Conservation (phyloP, 805 yeast genomes). For the Ogataea trehaloabstinens region DNA sequence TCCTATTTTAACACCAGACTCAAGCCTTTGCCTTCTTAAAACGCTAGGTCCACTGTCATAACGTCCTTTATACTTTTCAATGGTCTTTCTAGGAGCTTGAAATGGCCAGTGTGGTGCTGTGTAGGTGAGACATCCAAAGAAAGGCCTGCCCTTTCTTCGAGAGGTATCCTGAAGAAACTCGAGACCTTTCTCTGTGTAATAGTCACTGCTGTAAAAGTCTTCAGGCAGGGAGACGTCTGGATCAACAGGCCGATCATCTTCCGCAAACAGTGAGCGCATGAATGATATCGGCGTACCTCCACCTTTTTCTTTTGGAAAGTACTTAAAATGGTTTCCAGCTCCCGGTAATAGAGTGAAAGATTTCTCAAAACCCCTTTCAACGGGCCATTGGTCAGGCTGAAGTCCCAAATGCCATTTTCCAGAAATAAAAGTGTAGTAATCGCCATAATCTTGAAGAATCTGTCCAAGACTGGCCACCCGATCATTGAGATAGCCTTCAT, state of each 20-base stretch:
- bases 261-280: conserved; percentile 39
- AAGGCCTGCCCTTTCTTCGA: conserved; percentile 44
- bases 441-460: conserved; percentile 43
- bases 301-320: conserved; percentile 35
- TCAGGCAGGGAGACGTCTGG: conserved; percentile 40
- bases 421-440: conserved; percentile 47
- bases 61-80: conserved; percentile 46
- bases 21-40: conserved; percentile 39
- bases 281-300: conserved; percentile 28
- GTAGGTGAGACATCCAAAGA: conserved; percentile 52
- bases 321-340: conserved; percentile 56
- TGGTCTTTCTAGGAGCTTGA: conserved; percentile 52
- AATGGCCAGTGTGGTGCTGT: conserved; percentile 71
- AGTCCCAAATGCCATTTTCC: conserved; percentile 66
- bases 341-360: conserved; percentile 53
- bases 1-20: conserved; percentile 42
- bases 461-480: conserved; percentile 55
- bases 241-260: conserved; percentile 37
- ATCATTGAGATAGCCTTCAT: conserved; percentile 53
- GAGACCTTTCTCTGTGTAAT: conserved; percentile 43
- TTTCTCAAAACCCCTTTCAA: conserved; percentile 47
- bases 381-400: conserved; percentile 46
- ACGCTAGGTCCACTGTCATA: conserved; percentile 50
- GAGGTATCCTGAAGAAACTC: conserved; percentile 32
- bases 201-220: conserved; percentile 44